Evolutionary conservation across 352 stramenopile genomes (phyloP), one percentile per base, ranked within the genome.

Genomic region (Phytophthora litchii): DNA sequence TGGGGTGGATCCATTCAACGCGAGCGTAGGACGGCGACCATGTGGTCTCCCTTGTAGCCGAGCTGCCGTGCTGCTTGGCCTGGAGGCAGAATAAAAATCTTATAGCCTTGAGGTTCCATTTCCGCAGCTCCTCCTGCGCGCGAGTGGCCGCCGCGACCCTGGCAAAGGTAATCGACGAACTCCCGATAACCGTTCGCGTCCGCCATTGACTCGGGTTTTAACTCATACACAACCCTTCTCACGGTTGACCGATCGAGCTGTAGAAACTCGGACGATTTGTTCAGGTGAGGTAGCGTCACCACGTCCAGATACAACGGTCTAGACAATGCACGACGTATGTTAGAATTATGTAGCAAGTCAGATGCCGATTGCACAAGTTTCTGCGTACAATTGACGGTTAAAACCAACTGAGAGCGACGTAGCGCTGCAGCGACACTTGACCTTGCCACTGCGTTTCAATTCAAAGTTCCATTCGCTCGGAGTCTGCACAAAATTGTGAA

Each of bases 61-160:
- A 94, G 58, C 19, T 75, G 59, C n/a, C 84, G 76, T 11, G 82
- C 68, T 34, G 78, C 82, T 35, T 75, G 55, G 14, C 84, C 82
- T 0, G 84, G 82, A 36, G 84, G 84, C 32, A 94, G 45, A 44
- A 94, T 77, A 65, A 94, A 92, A 40, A 91, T 64, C 49, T 92
- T 92, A 61, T 79, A 91, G 4, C 82, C 76, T 20, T 76, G 69
- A 2, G 70, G 53, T 17, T 94, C 82, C 61, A 91, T 81, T 58
- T 90, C 76, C 23, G 69, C 51, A 8, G 82, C 74, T 13, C 74
- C 64, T 7, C 84, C 84, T 3, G 82, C 84, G 20, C 81, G 78
- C 2, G 74, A 60, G 19, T 73, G 57, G 12, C 68, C 74, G 27
- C 70, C 66, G 20, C 79, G 74, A 37, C 84, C 80, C 34, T 71